Conservation (phyloP, 345 rosid species). For the Excoecaria cochinchinensis region DNA sequence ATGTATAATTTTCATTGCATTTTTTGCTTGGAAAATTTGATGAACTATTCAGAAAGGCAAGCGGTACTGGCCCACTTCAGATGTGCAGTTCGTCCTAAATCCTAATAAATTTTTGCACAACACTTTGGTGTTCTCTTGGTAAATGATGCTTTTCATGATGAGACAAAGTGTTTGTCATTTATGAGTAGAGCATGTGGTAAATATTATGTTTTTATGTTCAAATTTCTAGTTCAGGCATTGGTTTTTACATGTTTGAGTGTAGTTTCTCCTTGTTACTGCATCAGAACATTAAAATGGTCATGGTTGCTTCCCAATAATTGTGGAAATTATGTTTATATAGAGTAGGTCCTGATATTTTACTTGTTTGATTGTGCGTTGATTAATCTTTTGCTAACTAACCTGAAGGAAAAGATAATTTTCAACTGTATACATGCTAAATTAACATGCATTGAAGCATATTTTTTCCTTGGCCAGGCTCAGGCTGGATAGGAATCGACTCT, state of each 20-base stretch:
- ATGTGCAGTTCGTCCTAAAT: neutral
- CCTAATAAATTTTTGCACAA: neutral
- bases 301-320: neutral
- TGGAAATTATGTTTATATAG: neutral
- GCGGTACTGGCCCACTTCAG: neutral
- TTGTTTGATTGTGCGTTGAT: neutral
- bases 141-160: neutral
- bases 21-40: neutral
- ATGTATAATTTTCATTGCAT: neutral
- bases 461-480: constrained; percentile 14
- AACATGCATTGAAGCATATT: neutral
- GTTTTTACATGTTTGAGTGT: neutral
- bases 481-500: constrained; percentile 9
- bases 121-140: neutral
- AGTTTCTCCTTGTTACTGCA: neutral
- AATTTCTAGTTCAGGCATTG: neutral
- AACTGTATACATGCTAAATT: neutral
- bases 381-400: neutral
- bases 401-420: neutral
- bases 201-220: neutral
- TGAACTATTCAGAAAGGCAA: neutral
- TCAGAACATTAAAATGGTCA: neutral
- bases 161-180: neutral
- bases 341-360: neutral
- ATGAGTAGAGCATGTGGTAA: too few relatives aligned